These are phyloP conservation scores for Amanita exitialis DNA, from an alignment of 768 basidiomycete species.

Conservation along the genomic window DNA sequence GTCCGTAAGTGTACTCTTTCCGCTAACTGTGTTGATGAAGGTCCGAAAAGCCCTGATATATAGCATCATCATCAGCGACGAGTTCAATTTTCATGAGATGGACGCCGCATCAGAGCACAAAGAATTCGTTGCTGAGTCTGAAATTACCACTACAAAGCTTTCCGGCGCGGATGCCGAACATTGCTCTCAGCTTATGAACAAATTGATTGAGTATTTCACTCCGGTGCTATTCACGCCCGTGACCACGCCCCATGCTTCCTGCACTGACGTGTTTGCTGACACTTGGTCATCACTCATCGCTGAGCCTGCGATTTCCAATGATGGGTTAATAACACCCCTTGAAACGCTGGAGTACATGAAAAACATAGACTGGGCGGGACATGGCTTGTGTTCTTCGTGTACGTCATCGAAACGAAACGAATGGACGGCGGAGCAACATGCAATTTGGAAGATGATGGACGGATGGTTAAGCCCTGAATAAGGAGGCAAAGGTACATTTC, in stretches of 20 bases:
- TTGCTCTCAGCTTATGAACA: conserved; percentile 33
- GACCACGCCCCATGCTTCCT: conserved; percentile 61
- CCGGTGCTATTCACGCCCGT: conserved; percentile 65
- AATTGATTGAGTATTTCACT: conserved; percentile 57
- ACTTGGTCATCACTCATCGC: conserved; percentile 67
- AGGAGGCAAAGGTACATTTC: background rate
- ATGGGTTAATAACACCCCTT: conserved; percentile 60
- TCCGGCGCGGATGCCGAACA: background rate
- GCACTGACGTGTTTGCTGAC: conserved; percentile 64
- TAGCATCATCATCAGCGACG: conserved; percentile 45
- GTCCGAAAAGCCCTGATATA: conserved; percentile 58
- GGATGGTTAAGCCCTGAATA: conserved; percentile 34
- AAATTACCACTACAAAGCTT: conserved; percentile 4
- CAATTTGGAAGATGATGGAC: conserved; percentile 53
- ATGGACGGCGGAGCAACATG: conserved; percentile 52
- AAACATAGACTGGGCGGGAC: conserved; percentile 43
- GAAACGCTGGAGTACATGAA: conserved; percentile 60
- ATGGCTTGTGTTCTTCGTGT: conserved; percentile 53
- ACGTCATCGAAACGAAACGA: conserved; percentile 49
- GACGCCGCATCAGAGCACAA: conserved; percentile 7
- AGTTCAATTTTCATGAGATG: conserved; percentile 37
- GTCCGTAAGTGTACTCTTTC: background rate
- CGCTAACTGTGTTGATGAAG: conserved; percentile 17
- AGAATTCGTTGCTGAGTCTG: conserved; percentile 6
- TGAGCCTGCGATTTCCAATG: conserved; percentile 47